phyloP scores from a whole-genome alignment of 371 early-diverging fungal genomes.

The Enteropsectra breve region DNA sequence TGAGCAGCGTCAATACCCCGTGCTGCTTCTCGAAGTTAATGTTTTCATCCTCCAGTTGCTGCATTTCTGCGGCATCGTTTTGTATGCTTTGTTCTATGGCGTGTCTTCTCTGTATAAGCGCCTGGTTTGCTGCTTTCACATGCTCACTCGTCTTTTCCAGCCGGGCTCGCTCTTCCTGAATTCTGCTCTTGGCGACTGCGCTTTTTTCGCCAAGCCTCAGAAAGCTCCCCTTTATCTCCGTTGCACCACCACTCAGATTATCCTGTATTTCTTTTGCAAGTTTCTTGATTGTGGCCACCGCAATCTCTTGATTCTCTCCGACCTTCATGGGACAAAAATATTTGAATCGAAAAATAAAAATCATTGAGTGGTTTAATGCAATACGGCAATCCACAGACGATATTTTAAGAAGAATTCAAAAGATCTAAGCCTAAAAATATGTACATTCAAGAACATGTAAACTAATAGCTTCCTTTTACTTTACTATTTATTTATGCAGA shows the following conservation, averaged over 20 bases:
- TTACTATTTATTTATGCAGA: too few relatives aligned
- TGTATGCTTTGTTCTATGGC: neutral
- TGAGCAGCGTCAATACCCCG: slow-evolving; percentile 19
- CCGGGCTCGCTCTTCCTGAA: neutral
- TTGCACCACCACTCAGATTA: neutral
- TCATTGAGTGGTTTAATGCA: too few relatives aligned
- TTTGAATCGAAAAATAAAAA: too few relatives aligned
- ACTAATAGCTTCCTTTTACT: too few relatives aligned
- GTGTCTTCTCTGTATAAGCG: neutral
- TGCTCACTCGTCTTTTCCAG: neutral
- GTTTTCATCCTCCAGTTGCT: slow-evolving; percentile 36
- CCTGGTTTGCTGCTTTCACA: neutral
- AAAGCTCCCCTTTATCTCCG: neutral
- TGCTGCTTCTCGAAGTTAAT: slow-evolving; percentile 21
- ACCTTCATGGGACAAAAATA: too few relatives aligned
- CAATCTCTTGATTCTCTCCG: too few relatives aligned
- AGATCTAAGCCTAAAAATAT: too few relatives aligned
- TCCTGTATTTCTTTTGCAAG: neutral
- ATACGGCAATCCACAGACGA: too few relatives aligned
- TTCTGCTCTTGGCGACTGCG: neutral
- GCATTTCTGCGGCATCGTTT: slow-evolving; percentile 21
- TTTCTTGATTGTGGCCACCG: neutral
- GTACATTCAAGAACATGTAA: too few relatives aligned
- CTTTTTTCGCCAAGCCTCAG: neutral
- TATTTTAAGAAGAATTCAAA: too few relatives aligned